Evolutionary conservation across 2,329 filamentous ascomycete genomes (phyloP), one percentile per base, ranked within the genome.

Genomic region (Arthrobotrys conoides): DNA sequence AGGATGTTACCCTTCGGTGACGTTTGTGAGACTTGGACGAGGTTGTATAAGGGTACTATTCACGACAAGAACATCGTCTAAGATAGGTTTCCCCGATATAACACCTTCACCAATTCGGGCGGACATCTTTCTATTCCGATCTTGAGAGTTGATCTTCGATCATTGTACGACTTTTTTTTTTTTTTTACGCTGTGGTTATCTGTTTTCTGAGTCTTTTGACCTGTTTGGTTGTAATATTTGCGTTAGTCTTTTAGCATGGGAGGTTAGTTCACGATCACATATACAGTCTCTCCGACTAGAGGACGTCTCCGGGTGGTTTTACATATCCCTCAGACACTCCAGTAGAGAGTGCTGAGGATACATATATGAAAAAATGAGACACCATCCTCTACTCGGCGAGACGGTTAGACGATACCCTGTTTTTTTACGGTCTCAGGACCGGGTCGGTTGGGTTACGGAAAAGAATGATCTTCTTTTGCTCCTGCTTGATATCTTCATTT

Each of bases 21-120:
- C 30, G 72, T 76, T 59, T 76, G 66, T 27, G 72, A 76, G 57
- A 76, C 72, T 5, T 76, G 72, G 72, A 67, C 66, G 38, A 76
- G 72, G 41, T 36, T 76, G 41, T 76, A 76, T 27, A 76, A 76
- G 38, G 72, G 72, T 4, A 76, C 72, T 30, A 22, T 67, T 22
- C 72, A 76, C 18, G 72, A 76, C 30, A 76, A 76, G 72, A 76
- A 76, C 38, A 76, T 76, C 16, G 18, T 70, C 38, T 71, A 27
- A 64, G 33, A 51, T 63, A 27, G 10, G 18, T 9, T 24, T 20
- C n/a, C 16, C 57, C 10, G 36, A 27, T 36, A 1, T 44, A 22
- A 22, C 22, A 48, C 9, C 41, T 41, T n/a, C 49, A 10, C 14
- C 18, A 46, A 20, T 18, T 36, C 33, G 5, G 27, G 41, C 3